Percentiles rank a stretch among this genome's conserved stretches.
Conservation (phyloP, 306 rosid genomes). For the Adenanthera pavonina region DNA sequence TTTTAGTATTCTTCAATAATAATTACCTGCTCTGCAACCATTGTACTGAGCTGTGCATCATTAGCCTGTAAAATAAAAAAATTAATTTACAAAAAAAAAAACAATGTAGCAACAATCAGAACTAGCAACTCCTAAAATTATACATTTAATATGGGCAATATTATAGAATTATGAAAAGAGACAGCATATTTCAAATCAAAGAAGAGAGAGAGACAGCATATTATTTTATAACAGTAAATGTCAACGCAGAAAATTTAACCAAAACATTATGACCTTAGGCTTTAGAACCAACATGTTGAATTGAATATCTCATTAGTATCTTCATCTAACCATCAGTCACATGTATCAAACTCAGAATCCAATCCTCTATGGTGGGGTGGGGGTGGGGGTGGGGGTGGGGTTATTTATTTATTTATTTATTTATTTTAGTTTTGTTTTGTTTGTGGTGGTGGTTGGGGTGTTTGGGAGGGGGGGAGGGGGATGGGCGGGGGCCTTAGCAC, state of each 20-base stretch:
- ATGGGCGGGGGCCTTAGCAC: not conserved
- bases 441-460: too few species aligned
- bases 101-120: constrained; percentile 40
- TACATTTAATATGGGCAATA: constrained; percentile 23
- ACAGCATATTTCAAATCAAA: not conserved
- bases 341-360: not conserved
- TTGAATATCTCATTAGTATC: not conserved
- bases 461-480: not conserved
- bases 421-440: too few species aligned
- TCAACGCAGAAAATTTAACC: constrained; percentile 4
- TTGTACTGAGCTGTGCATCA: constrained; percentile 98
- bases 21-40: constrained; percentile 93
- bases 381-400: not conserved
- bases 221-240: constrained; percentile 13
- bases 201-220: not conserved
- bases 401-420: too few species aligned
- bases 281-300: not conserved
- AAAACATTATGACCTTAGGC: constrained; percentile 3
- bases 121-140: constrained; percentile 24
- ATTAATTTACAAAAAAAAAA: not conserved
- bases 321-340: not conserved
- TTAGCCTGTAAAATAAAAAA: constrained; percentile 67
- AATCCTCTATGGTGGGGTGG: not conserved
- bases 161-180: constrained; percentile 7
- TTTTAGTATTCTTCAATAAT: not conserved